Conservation (phyloP, 768 basidiomycete species). For the Lentinula raphanica region DNA sequence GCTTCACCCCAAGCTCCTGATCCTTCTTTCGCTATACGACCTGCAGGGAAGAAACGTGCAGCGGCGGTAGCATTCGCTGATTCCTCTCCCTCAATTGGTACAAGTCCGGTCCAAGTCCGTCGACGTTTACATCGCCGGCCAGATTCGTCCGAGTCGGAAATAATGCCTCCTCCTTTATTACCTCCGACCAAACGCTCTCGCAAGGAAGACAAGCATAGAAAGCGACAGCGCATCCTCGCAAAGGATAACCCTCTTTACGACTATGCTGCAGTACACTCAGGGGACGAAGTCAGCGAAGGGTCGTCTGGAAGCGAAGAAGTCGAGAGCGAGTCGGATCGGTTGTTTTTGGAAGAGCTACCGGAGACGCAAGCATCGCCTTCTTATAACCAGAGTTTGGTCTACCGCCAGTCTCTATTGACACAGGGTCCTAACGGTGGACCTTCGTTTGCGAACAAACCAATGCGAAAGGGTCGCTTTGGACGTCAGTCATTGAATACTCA, state of each 20-base stretch:
- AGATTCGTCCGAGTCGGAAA: conserved; percentile 20
- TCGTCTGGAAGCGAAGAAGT: conserved; percentile 47
- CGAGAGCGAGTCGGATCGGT: conserved; percentile 63
- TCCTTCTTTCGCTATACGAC: conserved; percentile 42
- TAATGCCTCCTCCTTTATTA: conserved; percentile 10
- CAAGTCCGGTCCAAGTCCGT: neutral
- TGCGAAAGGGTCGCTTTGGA: conserved; percentile 40
- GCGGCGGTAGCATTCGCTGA: neutral
- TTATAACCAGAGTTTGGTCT: conserved; percentile 68
- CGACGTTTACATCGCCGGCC: conserved; percentile 5
- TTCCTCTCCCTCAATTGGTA: neutral
- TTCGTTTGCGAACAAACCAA: conserved; percentile 47
- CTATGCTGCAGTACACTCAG: conserved; percentile 72
- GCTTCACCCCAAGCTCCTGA: conserved; percentile 21
- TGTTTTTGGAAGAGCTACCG: conserved; percentile 58
- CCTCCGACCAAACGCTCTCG: conserved; percentile 7
- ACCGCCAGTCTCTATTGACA: conserved; percentile 68
- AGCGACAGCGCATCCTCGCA: conserved; percentile 18
- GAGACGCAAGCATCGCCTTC: conserved; percentile 65
- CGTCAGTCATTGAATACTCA: conserved; percentile 22
- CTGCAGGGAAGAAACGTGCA: conserved; percentile 27
- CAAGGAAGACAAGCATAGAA: conserved; percentile 8
- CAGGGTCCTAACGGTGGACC: conserved; percentile 54
- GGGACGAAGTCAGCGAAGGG: conserved; percentile 70
- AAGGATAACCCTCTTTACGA: conserved; percentile 47